A percentile compares a stretch with the other conserved stretches of the same genome.
Conservation (phyloP, 768 basidiomycete species). For the Trametes villosa region DNA sequence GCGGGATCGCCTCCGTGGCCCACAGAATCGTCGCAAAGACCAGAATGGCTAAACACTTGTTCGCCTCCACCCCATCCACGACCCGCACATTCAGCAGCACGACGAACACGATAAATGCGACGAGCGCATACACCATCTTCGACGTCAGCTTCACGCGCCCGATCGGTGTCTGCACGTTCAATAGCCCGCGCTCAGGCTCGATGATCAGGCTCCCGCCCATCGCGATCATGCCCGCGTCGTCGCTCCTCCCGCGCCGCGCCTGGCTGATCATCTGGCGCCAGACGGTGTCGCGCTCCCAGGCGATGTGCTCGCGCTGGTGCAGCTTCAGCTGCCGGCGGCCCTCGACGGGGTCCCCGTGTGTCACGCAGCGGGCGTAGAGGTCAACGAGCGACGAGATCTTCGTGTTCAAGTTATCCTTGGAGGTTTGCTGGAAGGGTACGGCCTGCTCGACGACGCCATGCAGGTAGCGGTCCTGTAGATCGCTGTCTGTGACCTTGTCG, state of each 20-base stretch:
- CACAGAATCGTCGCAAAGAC: slow-evolving; percentile 91
- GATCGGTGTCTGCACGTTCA: slow-evolving; percentile 62
- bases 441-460: slow-evolving; percentile 68
- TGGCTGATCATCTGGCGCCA: slow-evolving; percentile 95
- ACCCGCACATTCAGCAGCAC: slow-evolving; percentile 62
- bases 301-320: slow-evolving; percentile 90
- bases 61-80: slow-evolving; percentile 71
- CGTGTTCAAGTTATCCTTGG: slow-evolving; percentile 65
- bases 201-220: slow-evolving; percentile 42
- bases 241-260: slow-evolving; percentile 67
- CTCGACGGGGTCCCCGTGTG: slow-evolving; percentile 63
- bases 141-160: slow-evolving; percentile 69
- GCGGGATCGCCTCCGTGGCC: slow-evolving; percentile 97
- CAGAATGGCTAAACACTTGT: slow-evolving; percentile 88
- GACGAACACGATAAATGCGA: slow-evolving; percentile 63
- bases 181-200: slow-evolving; percentile 45
- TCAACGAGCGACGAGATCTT: slow-evolving; percentile 63
- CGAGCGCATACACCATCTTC: slow-evolving; percentile 58
- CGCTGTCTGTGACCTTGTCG: slow-evolving; percentile 87
- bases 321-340: slow-evolving; percentile 85
- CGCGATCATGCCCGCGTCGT: slow-evolving; percentile 20
- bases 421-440: slow-evolving; percentile 65
- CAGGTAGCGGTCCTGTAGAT: slow-evolving; percentile 82
- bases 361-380: slow-evolving; percentile 86
- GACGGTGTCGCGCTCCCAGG: slow-evolving; percentile 96